These are phyloP conservation scores for Trifolium fragiferum DNA, from an alignment of 306 rosid species.

Conservation along the genomic window DNA sequence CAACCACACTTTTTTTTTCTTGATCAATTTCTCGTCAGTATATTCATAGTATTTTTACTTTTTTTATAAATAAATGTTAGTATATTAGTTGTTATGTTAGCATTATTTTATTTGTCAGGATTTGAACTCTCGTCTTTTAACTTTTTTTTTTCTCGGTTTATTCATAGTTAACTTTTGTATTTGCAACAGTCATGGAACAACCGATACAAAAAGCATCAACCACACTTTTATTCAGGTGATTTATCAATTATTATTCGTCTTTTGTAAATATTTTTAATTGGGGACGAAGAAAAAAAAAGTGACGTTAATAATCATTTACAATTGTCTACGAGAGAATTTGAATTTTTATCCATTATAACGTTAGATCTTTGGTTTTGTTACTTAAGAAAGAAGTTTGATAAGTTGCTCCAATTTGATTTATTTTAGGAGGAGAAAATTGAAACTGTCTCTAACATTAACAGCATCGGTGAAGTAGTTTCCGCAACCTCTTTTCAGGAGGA, in stretches of 20 bases:
- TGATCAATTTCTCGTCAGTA: background rate
- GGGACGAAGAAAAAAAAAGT: background rate
- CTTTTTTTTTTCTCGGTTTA: background rate
- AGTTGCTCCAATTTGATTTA: background rate
- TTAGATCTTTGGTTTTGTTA: background rate
- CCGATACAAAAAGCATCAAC: background rate
- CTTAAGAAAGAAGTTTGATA: background rate
- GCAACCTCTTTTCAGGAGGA: conserved; percentile 32
- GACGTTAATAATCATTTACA: background rate
- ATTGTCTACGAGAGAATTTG: no score
- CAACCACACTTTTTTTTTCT: background rate
- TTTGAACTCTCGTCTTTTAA: no score
- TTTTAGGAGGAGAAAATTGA: conserved; percentile 43
- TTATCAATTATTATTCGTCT: background rate
- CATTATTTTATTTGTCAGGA: background rate
- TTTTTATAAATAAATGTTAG: background rate
- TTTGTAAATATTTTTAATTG: background rate
- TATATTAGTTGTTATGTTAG: background rate
- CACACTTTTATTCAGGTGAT: conserved; percentile 41
- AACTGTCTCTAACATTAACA: background rate
- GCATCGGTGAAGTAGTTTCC: background rate
- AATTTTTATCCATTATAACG: no score
- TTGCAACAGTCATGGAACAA: conserved; percentile 2
- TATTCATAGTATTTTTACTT: no score
- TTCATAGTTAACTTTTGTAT: background rate